Percentiles rank a stretch among this genome's conserved stretches.
Conservation (phyloP, 83 land plant species). For the Isoetes engelmannii region DNA sequence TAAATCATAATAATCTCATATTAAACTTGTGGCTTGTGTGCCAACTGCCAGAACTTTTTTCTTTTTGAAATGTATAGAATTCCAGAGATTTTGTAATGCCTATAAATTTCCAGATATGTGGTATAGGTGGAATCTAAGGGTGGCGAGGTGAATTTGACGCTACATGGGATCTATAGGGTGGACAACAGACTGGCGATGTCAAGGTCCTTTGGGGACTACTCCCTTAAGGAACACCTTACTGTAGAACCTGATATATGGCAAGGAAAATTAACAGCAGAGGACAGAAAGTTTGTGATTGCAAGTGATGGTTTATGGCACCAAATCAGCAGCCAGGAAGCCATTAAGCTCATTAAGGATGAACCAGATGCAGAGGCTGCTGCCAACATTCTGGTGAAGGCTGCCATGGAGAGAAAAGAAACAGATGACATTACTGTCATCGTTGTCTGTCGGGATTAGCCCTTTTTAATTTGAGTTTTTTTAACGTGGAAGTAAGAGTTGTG, state of each 20-base stretch:
- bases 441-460: too few species aligned
- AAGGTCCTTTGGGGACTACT: constrained; percentile 36
- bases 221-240: constrained; percentile 31
- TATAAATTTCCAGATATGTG: too few species aligned
- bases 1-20: too few species aligned
- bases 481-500: too few species aligned
- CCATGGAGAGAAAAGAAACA: constrained; percentile 5
- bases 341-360: constrained; percentile 14
- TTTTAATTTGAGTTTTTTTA: too few species aligned
- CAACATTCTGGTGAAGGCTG: constrained; percentile 23
- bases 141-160: constrained; percentile 23
- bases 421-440: constrained; percentile 37
- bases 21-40: too few species aligned
- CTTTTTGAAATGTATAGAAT: too few species aligned
- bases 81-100: too few species aligned
- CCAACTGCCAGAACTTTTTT: too few species aligned
- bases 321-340: constrained; percentile 32
- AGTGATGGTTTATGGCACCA: constrained; percentile 38
- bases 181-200: constrained; percentile 37
- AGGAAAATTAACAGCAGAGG: constrained; percentile 15
- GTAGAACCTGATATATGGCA: constrained; percentile 40
- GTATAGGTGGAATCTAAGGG: constrained; percentile 35
- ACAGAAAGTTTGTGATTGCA: constrained; percentile 31
- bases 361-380: constrained; percentile 25
- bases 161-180: constrained; percentile 26